Conservation (phyloP, 768 basidiomycete species). For the Boletellus sp. region DNA sequence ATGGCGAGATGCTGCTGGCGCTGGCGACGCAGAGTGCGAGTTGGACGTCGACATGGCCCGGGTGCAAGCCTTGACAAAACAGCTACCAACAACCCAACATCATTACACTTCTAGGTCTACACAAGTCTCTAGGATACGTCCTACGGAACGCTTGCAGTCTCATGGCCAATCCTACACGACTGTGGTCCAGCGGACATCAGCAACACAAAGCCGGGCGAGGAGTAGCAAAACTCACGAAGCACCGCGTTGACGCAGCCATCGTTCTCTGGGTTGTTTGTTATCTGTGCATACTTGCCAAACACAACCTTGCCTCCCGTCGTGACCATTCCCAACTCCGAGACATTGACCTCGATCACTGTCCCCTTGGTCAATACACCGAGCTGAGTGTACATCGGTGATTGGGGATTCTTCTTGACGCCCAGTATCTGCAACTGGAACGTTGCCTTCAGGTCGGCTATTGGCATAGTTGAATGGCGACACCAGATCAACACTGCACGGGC, state of each 20-base stretch:
- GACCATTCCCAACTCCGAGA: slow-evolving; percentile 97
- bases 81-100: slow-evolving; percentile 18
- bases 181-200: slow-evolving; percentile 10
- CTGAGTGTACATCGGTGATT: slow-evolving; percentile 96
- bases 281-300: slow-evolving; percentile 89
- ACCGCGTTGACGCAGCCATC: slow-evolving; percentile 97
- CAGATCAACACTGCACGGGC: slow-evolving; percentile 20
- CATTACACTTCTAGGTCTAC: slow-evolving; percentile 8
- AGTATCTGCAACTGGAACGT: slow-evolving; percentile 98
- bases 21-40: slow-evolving; percentile 31
- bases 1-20: slow-evolving; percentile 38
- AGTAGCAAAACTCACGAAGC: slow-evolving; percentile 57
- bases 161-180: slow-evolving; percentile 23
- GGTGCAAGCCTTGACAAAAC: slow-evolving; percentile 16
- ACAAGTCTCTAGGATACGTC: slow-evolving; percentile 13
- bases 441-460: slow-evolving; percentile 88
- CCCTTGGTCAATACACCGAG: slow-evolving; percentile 98
- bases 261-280: slow-evolving; percentile 94
- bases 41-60: slow-evolving; percentile 28
- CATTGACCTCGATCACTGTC: slow-evolving; percentile 97
- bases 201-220: not conserved
- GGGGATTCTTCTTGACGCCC: slow-evolving; percentile 99
- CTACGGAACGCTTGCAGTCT: not conserved
- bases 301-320: slow-evolving; percentile 95
- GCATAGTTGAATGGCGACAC: not conserved